phyloP scores from a whole-genome alignment of 495 filamentous ascomycete genomes.

The Ascodesmis nigricans region DNA sequence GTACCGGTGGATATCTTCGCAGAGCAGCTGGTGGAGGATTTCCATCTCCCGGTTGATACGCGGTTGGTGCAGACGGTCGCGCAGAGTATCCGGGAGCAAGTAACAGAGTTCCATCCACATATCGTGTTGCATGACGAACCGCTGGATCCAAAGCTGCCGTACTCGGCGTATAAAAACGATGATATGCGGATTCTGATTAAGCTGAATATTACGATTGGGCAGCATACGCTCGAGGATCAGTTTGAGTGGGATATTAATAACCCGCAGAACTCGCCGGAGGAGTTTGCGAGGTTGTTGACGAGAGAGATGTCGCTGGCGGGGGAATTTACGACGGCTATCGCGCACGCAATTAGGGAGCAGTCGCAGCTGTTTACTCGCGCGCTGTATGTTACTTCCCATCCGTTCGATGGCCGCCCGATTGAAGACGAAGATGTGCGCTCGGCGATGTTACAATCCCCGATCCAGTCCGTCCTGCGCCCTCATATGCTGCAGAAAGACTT shows the following conservation, averaged over 20 bases:
- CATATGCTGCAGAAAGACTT: slow-evolving; percentile 82
- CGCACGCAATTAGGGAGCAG: slow-evolving; percentile 91
- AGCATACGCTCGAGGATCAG: slow-evolving; percentile 83
- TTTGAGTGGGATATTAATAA: slow-evolving; percentile 99
- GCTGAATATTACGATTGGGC: slow-evolving; percentile 91
- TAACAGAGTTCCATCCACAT: slow-evolving; percentile 81
- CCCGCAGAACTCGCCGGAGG: slow-evolving; percentile 72
- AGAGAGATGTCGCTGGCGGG: slow-evolving; percentile 78
- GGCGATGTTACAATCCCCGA: slow-evolving; percentile 67
- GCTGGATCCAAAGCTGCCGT: slow-evolving; percentile 72
- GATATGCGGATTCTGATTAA: slow-evolving; percentile 94
- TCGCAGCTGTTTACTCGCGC: slow-evolving; percentile 81
- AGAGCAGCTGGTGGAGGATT: slow-evolving; percentile 73
- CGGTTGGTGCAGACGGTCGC: slow-evolving; percentile 56
- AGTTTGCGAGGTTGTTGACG: slow-evolving; percentile 76
- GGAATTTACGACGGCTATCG: slow-evolving; percentile 93
- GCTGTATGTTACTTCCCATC: slow-evolving; percentile 77
- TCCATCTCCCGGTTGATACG: slow-evolving; percentile 50
- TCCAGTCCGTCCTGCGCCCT: slow-evolving; percentile 63
- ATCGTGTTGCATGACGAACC: slow-evolving; percentile 75
- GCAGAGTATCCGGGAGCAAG: slow-evolving; percentile 66
- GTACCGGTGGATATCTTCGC: slow-evolving; percentile 61
- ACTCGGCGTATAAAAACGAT: slow-evolving; percentile 89
- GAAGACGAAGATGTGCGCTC: slow-evolving; percentile 73
- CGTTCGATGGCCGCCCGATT: slow-evolving; percentile 81